These are phyloP conservation scores for Austroboletus niveus DNA, from an alignment of 1,284 basidiomycete genomes.

Conservation along the genomic window DNA sequence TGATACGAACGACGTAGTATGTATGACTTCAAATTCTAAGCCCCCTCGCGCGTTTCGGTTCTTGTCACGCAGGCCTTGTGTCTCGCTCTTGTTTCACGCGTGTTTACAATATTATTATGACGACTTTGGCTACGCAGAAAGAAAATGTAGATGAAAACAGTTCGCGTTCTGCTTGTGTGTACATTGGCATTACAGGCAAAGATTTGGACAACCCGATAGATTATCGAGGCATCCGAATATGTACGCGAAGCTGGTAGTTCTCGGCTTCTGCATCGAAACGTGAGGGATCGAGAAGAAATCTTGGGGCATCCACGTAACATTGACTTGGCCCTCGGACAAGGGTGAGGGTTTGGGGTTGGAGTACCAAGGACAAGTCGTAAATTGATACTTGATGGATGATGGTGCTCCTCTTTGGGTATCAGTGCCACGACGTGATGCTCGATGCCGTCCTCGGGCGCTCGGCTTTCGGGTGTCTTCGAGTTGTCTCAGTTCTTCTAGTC, in stretches of 20 bases:
- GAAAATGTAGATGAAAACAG: constrained; percentile 24
- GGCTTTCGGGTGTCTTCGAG: too few relatives aligned
- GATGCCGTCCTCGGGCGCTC: too few relatives aligned
- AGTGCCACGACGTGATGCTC: too few relatives aligned
- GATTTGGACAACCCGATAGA: background rate
- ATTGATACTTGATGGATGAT: too few relatives aligned
- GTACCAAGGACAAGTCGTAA: too few relatives aligned
- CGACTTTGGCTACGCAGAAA: background rate
- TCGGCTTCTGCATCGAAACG: too few relatives aligned
- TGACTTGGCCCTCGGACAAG: too few relatives aligned
- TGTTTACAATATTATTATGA: constrained; percentile 2
- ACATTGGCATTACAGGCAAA: constrained; percentile 27
- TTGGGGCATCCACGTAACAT: too few relatives aligned
- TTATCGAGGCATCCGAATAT: constrained; percentile 39
- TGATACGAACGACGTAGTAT: constrained; percentile 32
- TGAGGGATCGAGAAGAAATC: too few relatives aligned
- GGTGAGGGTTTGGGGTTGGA: too few relatives aligned
- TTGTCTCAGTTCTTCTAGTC: too few relatives aligned
- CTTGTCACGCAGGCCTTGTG: constrained; percentile 6
- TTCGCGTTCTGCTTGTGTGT: constrained; percentile 29
- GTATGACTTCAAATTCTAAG: constrained; percentile 23
- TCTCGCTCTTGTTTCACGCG: constrained; percentile 3
- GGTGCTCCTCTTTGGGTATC: too few relatives aligned
- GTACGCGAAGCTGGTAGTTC: constrained; percentile 2
- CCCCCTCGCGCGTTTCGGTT: constrained; percentile 1